Percentiles rank a stretch among this genome's conserved stretches.
phyloP scores from a whole-genome alignment of 2,329 filamentous ascomycete species.

The Trichoderma guizhouense region DNA sequence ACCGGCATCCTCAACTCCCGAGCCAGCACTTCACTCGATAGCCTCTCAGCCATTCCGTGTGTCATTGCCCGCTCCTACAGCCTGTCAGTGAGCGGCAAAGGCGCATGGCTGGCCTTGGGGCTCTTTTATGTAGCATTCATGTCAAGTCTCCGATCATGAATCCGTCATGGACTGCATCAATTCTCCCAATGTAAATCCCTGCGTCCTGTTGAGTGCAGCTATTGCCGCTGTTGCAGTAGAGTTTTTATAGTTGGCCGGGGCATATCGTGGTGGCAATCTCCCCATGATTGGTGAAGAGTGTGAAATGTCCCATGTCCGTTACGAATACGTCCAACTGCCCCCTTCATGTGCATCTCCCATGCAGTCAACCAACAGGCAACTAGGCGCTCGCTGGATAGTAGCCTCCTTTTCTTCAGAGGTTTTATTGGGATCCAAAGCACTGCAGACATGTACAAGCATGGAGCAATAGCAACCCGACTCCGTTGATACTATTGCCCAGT shows the following conservation, averaged over 20 bases:
- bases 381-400: neutral
- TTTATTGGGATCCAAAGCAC: neutral
- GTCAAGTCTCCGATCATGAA: conserved; percentile 2
- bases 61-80: neutral
- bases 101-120: neutral
- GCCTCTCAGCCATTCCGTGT: neutral
- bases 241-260: neutral
- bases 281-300: neutral
- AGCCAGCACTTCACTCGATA: neutral
- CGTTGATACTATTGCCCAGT: neutral
- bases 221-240: neutral
- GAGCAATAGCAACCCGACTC: neutral
- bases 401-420: neutral
- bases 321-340: neutral
- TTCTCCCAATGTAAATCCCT: neutral
- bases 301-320: neutral
- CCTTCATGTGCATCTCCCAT: neutral
- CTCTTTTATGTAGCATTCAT: neutral
- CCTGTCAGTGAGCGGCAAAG: neutral
- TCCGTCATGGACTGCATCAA: neutral
- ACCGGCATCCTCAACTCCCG: neutral
- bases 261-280: neutral
- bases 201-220: neutral
- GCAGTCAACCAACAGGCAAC: neutral
- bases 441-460: neutral